Conservation (phyloP, 1,139 yeast species). For the Candida tetrigidarum region DNA sequence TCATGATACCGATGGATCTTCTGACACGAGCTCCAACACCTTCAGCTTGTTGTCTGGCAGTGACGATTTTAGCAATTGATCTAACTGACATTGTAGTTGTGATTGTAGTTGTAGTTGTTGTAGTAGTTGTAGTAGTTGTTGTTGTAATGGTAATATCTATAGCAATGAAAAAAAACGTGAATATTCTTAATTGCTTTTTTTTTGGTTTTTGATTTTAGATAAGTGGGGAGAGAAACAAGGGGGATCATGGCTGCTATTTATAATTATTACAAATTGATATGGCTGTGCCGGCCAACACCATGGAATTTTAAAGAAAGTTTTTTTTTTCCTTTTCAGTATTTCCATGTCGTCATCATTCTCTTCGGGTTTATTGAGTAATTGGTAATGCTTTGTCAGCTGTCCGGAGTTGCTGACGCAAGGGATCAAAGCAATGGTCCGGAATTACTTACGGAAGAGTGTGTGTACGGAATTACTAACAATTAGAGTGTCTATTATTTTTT, state of each 20-base stretch:
- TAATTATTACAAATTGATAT: too few relatives aligned
- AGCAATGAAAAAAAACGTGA: not conserved
- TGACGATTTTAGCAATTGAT: slow-evolving; percentile 60
- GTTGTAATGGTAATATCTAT: not conserved
- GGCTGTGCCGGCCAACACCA: too few relatives aligned
- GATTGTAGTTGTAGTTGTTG: not conserved
- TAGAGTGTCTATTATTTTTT: too few relatives aligned
- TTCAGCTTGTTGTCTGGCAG: slow-evolving; percentile 78
- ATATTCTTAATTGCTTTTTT: too few relatives aligned
- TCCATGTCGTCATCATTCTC: not conserved
- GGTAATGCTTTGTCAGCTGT: slow-evolving; percentile 1
- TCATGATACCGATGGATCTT: slow-evolving; percentile 74
- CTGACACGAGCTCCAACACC: slow-evolving; percentile 92
- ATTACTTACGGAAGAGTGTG: too few relatives aligned
- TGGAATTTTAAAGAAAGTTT: not conserved
- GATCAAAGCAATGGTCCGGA: not conserved
- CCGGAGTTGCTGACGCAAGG: not conserved
- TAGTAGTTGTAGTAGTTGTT: slow-evolving; percentile 27
- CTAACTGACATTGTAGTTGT: slow-evolving; percentile 29
- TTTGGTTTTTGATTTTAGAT: not conserved
- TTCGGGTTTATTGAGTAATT: too few relatives aligned
- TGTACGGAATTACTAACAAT: too few relatives aligned
- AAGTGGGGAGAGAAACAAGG: too few relatives aligned
- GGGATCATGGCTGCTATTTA: not conserved
- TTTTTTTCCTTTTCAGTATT: not conserved